A percentile compares a stretch with the other conserved stretches of the same genome.
Evolutionary conservation across 176 grass and related monocot species (phyloP).

Genomic region (Triticum turgidum): DNA sequence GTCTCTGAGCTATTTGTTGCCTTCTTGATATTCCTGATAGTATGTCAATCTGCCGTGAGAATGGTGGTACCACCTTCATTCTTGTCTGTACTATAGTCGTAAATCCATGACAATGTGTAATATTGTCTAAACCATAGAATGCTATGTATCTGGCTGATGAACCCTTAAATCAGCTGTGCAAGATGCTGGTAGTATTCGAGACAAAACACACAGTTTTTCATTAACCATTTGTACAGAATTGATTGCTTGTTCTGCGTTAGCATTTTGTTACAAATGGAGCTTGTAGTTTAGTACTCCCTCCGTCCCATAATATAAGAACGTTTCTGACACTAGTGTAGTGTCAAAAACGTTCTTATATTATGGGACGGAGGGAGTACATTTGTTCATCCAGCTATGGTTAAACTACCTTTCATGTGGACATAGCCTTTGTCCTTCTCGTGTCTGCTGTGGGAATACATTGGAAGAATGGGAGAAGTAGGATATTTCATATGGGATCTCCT

Average conservation of each 20-base stretch:
- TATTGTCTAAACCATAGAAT: neutral
- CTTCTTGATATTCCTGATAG: neutral
- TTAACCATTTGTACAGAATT: neutral
- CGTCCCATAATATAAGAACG: too few relatives aligned
- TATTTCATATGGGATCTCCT: neutral
- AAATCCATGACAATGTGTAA: neutral
- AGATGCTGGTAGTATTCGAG: neutral
- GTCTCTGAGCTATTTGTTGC: neutral
- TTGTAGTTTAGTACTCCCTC: neutral
- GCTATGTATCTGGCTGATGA: neutral
- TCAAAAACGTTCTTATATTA: too few relatives aligned
- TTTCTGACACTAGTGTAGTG: too few relatives aligned
- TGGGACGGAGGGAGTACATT: too few relatives aligned
- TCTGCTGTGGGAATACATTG: neutral
- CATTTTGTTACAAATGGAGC: neutral
- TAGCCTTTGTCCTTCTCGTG: neutral
- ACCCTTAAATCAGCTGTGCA: neutral
- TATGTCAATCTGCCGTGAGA: neutral
- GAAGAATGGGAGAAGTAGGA: neutral
- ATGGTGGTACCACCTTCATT: neutral
- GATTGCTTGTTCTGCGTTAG: neutral
- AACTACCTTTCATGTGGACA: neutral
- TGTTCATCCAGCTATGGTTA: neutral
- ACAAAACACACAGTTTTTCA: neutral
- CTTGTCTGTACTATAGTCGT: neutral